Evolutionary conservation across 2,329 filamentous ascomycete genomes (phyloP).

Genomic region (Pseudopithomyces maydicus): DNA sequence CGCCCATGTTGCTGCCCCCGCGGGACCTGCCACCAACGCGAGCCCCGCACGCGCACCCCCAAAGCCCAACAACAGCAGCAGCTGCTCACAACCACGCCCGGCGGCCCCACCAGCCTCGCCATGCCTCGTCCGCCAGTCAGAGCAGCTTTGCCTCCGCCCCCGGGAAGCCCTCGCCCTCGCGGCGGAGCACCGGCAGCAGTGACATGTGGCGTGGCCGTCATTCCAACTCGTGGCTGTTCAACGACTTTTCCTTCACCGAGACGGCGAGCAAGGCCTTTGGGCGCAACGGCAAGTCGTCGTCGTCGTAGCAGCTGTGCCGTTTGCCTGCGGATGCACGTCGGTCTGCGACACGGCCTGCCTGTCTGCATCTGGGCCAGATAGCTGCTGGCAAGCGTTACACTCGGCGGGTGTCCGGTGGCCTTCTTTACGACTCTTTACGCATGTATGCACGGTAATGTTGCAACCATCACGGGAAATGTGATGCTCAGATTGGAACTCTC

Average conservation of each 20-base stretch:
- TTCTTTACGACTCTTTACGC: conserved; percentile 9
- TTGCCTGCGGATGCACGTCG: conserved; percentile 5
- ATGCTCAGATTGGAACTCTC: conserved; percentile 11
- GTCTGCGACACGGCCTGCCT: conserved; percentile 13
- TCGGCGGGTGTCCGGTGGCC: conserved; percentile 27
- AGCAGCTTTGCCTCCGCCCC: conserved; percentile 15
- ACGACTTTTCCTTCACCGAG: conserved; percentile 44
- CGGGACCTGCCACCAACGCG: conserved; percentile 23
- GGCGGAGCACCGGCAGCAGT: conserved; percentile 37
- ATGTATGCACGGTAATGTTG: no score
- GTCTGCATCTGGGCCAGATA: conserved; percentile 15
- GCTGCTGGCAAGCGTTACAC: conserved; percentile 27
- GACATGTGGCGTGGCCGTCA: conserved; percentile 45
- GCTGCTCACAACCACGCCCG: background rate
- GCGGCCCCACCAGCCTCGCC: conserved; percentile 24
- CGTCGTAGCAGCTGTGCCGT: conserved; percentile 5
- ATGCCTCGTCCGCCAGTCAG: conserved; percentile 28
- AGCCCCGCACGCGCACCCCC: conserved; percentile 7
- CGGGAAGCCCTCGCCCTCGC: conserved; percentile 20
- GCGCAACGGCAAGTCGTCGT: conserved; percentile 25
- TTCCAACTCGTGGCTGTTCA: conserved; percentile 47
- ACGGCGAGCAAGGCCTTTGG: conserved; percentile 36
- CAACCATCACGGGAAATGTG: conserved; percentile 9
- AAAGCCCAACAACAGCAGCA: conserved; percentile 14
- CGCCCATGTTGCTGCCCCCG: conserved; percentile 37